These are phyloP conservation scores for Calonectria fujianensis DNA, from an alignment of 2,329 filamentous ascomycete species.

Conservation along the genomic window DNA sequence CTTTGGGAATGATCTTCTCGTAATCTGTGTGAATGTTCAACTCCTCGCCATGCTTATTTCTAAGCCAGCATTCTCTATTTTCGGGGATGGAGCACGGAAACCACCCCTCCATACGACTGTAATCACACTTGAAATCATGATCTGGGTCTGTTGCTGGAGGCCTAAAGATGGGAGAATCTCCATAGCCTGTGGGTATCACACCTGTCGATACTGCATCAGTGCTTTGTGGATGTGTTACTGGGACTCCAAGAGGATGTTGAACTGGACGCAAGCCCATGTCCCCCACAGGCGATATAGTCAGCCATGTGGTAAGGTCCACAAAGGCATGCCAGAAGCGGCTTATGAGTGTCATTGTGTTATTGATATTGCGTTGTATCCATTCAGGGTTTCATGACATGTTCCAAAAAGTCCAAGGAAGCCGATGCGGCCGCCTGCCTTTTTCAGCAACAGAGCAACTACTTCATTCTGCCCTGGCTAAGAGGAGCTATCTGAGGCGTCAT, in stretches of 20 bases:
- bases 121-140: slow-evolving; percentile 53
- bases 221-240: slow-evolving; percentile 6
- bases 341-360: slow-evolving; percentile 44
- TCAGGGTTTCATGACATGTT: not conserved
- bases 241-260: slow-evolving; percentile 42
- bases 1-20: slow-evolving; percentile 47
- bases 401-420: too few relatives aligned
- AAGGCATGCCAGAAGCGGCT: slow-evolving; percentile 47
- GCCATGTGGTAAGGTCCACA: slow-evolving; percentile 46
- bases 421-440: not conserved
- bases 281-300: slow-evolving; percentile 45
- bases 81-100: slow-evolving; percentile 50
- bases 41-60: slow-evolving; percentile 45
- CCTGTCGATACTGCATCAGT: not conserved
- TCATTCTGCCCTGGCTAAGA: not conserved
- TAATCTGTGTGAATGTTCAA: slow-evolving; percentile 56
- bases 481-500: not conserved
- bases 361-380: not conserved
- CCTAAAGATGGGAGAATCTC: slow-evolving; percentile 37
- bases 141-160: slow-evolving; percentile 42
- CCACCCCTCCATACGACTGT: slow-evolving; percentile 52
- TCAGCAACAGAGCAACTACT: not conserved
- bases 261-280: slow-evolving; percentile 9
- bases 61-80: slow-evolving; percentile 55
- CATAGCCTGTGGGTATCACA: not conserved